Evolutionary conservation across 176 grass and related monocot genomes (phyloP).

Genomic region (Otatea glauca): DNA sequence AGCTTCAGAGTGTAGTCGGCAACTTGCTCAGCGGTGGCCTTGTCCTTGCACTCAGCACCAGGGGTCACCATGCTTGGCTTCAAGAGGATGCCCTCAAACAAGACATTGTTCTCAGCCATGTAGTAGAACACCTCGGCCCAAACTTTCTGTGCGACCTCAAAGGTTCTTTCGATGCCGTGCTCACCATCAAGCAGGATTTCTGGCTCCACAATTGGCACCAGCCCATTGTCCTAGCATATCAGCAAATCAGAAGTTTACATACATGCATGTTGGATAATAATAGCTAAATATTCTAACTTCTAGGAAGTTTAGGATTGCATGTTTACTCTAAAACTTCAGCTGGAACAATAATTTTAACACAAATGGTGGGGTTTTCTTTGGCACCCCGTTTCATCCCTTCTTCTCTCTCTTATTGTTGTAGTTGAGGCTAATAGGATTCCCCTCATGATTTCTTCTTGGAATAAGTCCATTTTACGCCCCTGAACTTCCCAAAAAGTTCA

Average conservation of each 20-base stretch:
- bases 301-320: background rate
- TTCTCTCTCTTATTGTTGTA: background rate
- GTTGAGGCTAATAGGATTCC: background rate
- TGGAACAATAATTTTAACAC: background rate
- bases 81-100: slow-evolving; percentile 90
- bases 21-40: slow-evolving; percentile 75
- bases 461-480: no score
- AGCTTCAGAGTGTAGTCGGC: slow-evolving; percentile 88
- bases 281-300: background rate
- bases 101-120: slow-evolving; percentile 88
- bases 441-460: background rate
- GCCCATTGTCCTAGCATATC: slow-evolving; percentile 76
- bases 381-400: background rate
- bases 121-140: slow-evolving; percentile 93
- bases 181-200: slow-evolving; percentile 94
- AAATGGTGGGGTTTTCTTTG: background rate
- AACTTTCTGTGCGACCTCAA: slow-evolving; percentile 86
- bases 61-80: slow-evolving; percentile 99
- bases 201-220: slow-evolving; percentile 97
- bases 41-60: slow-evolving; percentile 84
- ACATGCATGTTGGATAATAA: background rate
- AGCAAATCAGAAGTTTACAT: background rate
- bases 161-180: slow-evolving; percentile 84
- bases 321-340: background rate
- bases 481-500: no score